A percentile compares a stretch with the other conserved stretches of the same genome.
phyloP scores from a whole-genome alignment of 306 rosid genomes.

The Hippophae rhamnoides region DNA sequence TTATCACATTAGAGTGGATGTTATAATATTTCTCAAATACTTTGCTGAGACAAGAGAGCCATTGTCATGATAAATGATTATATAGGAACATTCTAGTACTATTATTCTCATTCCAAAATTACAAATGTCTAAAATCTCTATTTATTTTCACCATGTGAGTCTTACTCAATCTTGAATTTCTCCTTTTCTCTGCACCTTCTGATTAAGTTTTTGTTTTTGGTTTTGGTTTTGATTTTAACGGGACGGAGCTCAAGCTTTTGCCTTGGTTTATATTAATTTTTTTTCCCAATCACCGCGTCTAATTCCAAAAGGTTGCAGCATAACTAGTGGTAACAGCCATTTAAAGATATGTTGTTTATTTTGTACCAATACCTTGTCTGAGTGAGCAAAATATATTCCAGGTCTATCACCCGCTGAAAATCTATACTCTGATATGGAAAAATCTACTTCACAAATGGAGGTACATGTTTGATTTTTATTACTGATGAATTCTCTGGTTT shows the following conservation, averaged over 20 bases:
- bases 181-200: too few species aligned
- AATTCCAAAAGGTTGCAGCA: too few species aligned
- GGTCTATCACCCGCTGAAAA: slow-evolving; percentile 39
- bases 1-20: slow-evolving; percentile 3
- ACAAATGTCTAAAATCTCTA: too few species aligned
- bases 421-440: slow-evolving; percentile 48
- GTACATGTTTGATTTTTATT: slow-evolving; percentile 32
- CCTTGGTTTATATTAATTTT: too few species aligned
- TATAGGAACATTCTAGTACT: not conserved
- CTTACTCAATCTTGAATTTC: too few species aligned
- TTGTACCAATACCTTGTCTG: slow-evolving; percentile 9
- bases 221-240: too few species aligned
- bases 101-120: not conserved
- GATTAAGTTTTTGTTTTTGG: too few species aligned
- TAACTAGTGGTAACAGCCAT: too few species aligned
- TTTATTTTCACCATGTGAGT: too few species aligned
- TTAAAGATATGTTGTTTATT: slow-evolving; percentile 9
- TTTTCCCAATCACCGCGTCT: too few species aligned
- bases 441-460: slow-evolving; percentile 58
- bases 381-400: slow-evolving; percentile 12
- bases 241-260: too few species aligned
- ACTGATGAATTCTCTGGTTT: slow-evolving; percentile 1
- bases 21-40: slow-evolving; percentile 7
- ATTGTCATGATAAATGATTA: not conserved
- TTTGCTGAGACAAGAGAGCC: not conserved